Evolutionary conservation across 345 rosid genomes (phyloP), one percentile per base, ranked within the genome.

Genomic region (Citrus maxima): DNA sequence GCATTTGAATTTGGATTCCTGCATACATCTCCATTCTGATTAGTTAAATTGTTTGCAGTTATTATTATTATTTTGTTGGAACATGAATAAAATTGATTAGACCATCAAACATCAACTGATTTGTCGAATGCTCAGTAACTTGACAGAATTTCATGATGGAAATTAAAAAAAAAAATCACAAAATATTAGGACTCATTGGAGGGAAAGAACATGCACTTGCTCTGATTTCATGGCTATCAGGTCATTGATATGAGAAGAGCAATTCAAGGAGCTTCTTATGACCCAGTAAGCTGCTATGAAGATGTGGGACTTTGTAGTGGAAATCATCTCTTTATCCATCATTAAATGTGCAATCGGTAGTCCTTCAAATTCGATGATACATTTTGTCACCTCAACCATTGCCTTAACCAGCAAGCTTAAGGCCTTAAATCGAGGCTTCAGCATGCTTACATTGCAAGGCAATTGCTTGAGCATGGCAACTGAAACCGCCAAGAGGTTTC

Each of bases 201-300:
- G 78, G 84, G 84, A 83, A 75, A 82, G 87, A 81, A 85, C 88
- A 80, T 90, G 88, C 87, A 91, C 97, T 86, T 89, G 84, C 86
- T 88, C 87, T 63, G 83, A 82, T 61, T 84, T 82, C 78, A 70
- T 66, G 82, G 82, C 84, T 77, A 62, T 90, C 84, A 86, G 46
- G 79, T 87, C 83, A 12, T 80, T 54, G 76, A 93, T 79, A 58
- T 87, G 92, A 69, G 89, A 85, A 73, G 84, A 84, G 86, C 97
- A 90, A 32, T 85, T 80, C 80, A 91, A 27, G 67, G 88, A 74
- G 80, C 93, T 84, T 88, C 90, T 88, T 77, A 84, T 74, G 42
- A 91, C 87, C 90, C 91, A 84, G 82, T 93, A 93, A 60, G 89
- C 89, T 37, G 97, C 89, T 16, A 89, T 34, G 63, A 85, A 88